Evolutionary conservation across 1,139 yeast genomes (phyloP).

Genomic region (Candida tropicalis): DNA sequence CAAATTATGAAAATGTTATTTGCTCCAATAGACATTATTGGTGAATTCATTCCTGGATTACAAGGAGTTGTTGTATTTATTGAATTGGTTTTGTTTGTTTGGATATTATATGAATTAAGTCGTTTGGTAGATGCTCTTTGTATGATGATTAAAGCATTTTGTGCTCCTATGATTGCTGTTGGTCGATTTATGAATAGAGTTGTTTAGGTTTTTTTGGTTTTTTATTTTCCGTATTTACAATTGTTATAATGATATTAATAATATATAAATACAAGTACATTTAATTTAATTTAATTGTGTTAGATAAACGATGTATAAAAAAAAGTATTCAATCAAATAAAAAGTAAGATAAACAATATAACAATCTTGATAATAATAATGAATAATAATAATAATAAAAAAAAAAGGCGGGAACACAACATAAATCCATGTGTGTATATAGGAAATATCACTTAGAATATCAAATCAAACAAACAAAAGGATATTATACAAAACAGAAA

Average conservation of each 20-base stretch:
- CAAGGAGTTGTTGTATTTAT: slow-evolving; percentile 43
- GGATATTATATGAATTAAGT: slow-evolving; percentile 48
- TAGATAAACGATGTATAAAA: too few species aligned
- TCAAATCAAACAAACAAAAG: neutral
- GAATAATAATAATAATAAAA: too few species aligned
- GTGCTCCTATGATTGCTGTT: slow-evolving; percentile 53
- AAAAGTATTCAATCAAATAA: too few species aligned
- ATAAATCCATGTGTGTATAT: too few species aligned
- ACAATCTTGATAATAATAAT: too few species aligned
- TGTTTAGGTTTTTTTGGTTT: slow-evolving; percentile 23
- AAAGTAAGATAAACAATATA: slow-evolving; percentile 4
- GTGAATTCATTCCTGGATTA: slow-evolving; percentile 39
- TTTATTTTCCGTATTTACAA: neutral
- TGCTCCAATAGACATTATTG: slow-evolving; percentile 47
- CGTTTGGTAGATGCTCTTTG: slow-evolving; percentile 48
- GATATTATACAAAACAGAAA: slow-evolving; percentile 3
- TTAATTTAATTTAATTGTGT: slow-evolving; percentile 3
- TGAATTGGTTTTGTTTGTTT: slow-evolving; percentile 43
- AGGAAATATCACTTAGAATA: neutral
- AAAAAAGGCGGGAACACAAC: too few species aligned
- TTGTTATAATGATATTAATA: too few species aligned
- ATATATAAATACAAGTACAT: slow-evolving; percentile 6
- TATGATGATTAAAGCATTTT: slow-evolving; percentile 49
- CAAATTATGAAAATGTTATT: slow-evolving; percentile 41
- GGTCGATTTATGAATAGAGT: slow-evolving; percentile 48